Base-by-base conservation (phyloP, 768 basidiomycete species). In the Tricholoma furcatifolium region DNA sequence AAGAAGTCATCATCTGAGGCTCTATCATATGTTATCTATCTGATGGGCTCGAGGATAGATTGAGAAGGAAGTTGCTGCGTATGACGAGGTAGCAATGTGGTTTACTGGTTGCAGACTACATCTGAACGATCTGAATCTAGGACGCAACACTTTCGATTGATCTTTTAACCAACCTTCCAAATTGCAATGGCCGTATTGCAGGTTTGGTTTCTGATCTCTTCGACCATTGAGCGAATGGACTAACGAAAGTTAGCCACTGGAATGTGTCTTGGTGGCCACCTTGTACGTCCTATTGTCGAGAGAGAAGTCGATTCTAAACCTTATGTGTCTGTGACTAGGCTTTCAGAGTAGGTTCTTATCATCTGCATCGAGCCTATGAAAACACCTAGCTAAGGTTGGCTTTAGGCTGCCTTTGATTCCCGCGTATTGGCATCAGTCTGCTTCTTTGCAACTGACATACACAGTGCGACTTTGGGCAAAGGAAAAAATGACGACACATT, bases 381-480 rank as follows among this genome's bases (percentile, higher is more conserved):
- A n/a, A n/a, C n/a, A n/a, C n/a, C n/a, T 18, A 52, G 6, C 24
- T 42, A 27, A 23, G 27, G 1, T 15, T 34, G 18, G 32, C 40
- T 40, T 5, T 53, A 95, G 91, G 91, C 91, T 44, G 91, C 93
- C 0, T 94, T 98, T 64, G 89, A 98, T 65, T 73, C 79, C 5
- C 83, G 95, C 31, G 81, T 97, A 20, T 75, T 91, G 3, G 76
- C 95, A 1, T 79, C 91, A 0, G 90, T 96, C 38, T 97, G 94
- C 71, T 98, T 91, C 74, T 98, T 98, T 64, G 93, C 90, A 2
- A 98, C 96, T 14, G 94, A 96, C 66, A 84, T 98, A 42, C 96
- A 98, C 68, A 77, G 77, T 43, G 91, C 91, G 1, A 84, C 91
- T 0, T 83, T 98, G 18, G 94, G 95, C 5, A 87, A 85, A 63